Evolutionary conservation across 805 yeast species (phyloP), one percentile per base, ranked within the genome.

Genomic region (Schwanniomyces vanrijiae): DNA sequence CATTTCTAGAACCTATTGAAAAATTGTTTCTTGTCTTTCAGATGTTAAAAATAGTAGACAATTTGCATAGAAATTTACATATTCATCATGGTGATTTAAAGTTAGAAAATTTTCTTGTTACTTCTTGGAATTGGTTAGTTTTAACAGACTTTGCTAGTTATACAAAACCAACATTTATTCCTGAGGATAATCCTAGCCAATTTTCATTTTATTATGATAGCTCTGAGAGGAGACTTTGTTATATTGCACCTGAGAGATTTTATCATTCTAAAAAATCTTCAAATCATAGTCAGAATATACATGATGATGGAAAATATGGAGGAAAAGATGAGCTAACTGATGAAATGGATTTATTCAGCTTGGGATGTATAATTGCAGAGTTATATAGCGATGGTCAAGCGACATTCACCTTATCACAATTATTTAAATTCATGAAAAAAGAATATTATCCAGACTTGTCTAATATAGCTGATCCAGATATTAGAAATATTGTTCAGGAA

Each of bases 181-280:
- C 98, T 0, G 96, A 88, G 53, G 94, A 90, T 55, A 92, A 94
- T 59, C 97, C 98, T 0, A 87, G 91, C 10, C 92, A 87, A 51
- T 94, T 88, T 57, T 83, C 94, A 0, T 94, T 92, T 60, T 94
- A 85, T 65, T 94, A 91, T 61, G 98, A 94, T 66, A 88, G 92
- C 2, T 87, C 96, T 2, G 88, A 82, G 60, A 75, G 97, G 53
- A 76, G 96, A 56, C 79, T 82, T 2, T 94, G 99, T 65, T 92
- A 92, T 64, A 65, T 94, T 37, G 98, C 99, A 0, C 99, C 99
- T 0, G 99, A 94, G 62, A 71, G 99, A 53, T 92, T 94, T 58
- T 73, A 57, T 55, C 68, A 50, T 35, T 61, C 69, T 40, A 51
- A 64, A 58, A 50, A 55, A 58, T 55, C 59, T 25, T 47, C 61